Evolutionary conservation across 2,329 filamentous ascomycete genomes (phyloP).

Genomic region (Xylariales sp.): DNA sequence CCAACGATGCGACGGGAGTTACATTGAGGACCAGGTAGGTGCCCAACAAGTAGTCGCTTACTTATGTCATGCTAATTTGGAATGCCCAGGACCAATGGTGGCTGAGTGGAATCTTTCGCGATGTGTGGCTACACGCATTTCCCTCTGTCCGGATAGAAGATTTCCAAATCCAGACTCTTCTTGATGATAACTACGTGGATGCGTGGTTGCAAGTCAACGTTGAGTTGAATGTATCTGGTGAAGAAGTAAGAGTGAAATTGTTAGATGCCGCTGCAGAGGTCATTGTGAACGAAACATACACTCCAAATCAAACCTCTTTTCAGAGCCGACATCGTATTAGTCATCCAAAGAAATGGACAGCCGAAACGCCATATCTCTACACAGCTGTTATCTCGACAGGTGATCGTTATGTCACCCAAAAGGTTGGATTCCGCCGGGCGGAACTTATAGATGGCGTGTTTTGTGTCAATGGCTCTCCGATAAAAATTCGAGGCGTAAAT

Average conservation of each 20-base stretch:
- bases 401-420: conserved; percentile 41
- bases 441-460: conserved; percentile 59
- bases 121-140: conserved; percentile 63
- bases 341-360: conserved; percentile 62
- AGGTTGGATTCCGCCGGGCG: conserved; percentile 59
- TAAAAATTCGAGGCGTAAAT: conserved; percentile 66
- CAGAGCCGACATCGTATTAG: conserved; percentile 32
- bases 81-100: conserved; percentile 59
- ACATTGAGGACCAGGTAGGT: conserved; percentile 60
- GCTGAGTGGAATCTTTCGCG: conserved; percentile 64
- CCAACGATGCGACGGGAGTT: conserved; percentile 67
- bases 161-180: conserved; percentile 48
- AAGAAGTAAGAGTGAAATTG: conserved; percentile 27
- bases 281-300: conserved; percentile 19
- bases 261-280: conserved; percentile 26
- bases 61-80: background rate
- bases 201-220: conserved; percentile 46
- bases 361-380: conserved; percentile 63
- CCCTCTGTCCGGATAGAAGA: conserved; percentile 51
- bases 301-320: conserved; percentile 31
- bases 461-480: conserved; percentile 59
- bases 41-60: background rate
- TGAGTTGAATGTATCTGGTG: conserved; percentile 31
- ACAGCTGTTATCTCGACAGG: conserved; percentile 35
- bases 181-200: conserved; percentile 50